These are phyloP conservation scores for Pleurostoma richardsiae DNA, from an alignment of 2,329 filamentous ascomycete genomes.

Conservation along the genomic window DNA sequence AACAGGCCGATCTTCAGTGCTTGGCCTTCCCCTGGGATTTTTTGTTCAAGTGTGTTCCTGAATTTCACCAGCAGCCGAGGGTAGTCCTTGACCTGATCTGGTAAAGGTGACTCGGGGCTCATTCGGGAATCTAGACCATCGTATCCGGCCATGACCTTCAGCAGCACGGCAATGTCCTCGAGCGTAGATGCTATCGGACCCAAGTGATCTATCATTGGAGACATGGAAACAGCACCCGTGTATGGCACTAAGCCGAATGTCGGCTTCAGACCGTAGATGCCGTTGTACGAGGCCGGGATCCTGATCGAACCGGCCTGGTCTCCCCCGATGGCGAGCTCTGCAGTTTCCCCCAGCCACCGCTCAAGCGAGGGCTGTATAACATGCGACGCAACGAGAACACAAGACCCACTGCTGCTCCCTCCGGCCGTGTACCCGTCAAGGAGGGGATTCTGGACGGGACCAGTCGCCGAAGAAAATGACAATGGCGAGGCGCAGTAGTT, in stretches of 20 bases:
- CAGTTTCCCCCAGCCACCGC: constrained; percentile 16
- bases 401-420: constrained; percentile 25
- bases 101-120: constrained; percentile 30
- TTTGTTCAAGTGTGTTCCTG: background rate
- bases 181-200: constrained; percentile 35
- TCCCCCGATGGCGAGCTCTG: constrained; percentile 7
- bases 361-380: constrained; percentile 3
- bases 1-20: constrained; percentile 37
- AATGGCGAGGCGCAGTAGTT: constrained; percentile 21
- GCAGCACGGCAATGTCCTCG: constrained; percentile 30
- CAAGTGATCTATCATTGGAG: constrained; percentile 37
- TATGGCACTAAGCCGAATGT: constrained; percentile 37
- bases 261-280: constrained; percentile 30
- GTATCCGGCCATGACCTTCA: constrained; percentile 34
- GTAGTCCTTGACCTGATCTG: constrained; percentile 28
- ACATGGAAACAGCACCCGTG: constrained; percentile 31
- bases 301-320: constrained; percentile 25
- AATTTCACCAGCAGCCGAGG: constrained; percentile 5
- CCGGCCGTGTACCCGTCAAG: constrained; percentile 18
- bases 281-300: constrained; percentile 22
- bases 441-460: constrained; percentile 20
- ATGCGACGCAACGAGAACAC: constrained; percentile 18
- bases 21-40: constrained; percentile 15
- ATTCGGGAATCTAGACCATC: constrained; percentile 37
- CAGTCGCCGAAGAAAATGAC: constrained; percentile 19